A percentile compares a stretch with the other conserved stretches of the same genome.
phyloP scores from a whole-genome alignment of 2,329 filamentous ascomycete species.

The Hirsutella thompsonii region DNA sequence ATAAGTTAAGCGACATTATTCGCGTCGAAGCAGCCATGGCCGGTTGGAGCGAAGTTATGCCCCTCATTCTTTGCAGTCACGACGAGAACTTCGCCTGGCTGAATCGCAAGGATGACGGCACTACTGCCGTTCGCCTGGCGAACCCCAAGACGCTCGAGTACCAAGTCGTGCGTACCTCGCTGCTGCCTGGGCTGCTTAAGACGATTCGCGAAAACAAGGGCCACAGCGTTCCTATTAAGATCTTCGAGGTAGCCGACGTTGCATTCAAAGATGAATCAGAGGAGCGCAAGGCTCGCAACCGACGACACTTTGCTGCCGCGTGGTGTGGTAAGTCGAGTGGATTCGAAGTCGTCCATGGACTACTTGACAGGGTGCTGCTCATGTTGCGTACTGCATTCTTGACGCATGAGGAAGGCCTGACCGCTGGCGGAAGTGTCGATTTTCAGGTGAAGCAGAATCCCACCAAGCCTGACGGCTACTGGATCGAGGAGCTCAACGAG shows the following conservation, averaged over 20 bases:
- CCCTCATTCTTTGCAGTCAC: conserved; percentile 90
- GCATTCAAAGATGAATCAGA: conserved; percentile 73
- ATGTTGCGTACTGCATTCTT: conserved; percentile 83
- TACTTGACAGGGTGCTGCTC: conserved; percentile 80
- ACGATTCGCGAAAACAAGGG: conserved; percentile 89
- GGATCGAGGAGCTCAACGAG: conserved; percentile 87
- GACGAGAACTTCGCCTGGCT: conserved; percentile 97
- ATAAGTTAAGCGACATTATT: conserved; percentile 89
- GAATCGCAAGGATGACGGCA: conserved; percentile 78
- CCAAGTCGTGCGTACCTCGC: conserved; percentile 78
- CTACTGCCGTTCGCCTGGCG: conserved; percentile 68
- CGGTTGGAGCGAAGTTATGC: conserved; percentile 93
- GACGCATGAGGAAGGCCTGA: conserved; percentile 57
- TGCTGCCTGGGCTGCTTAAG: conserved; percentile 82
- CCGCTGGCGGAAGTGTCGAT: conserved; percentile 31
- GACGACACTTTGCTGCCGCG: conserved; percentile 89
- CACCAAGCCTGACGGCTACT: conserved; percentile 63
- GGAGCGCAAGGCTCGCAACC: conserved; percentile 83
- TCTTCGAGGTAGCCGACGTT: conserved; percentile 85
- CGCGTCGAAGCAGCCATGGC: conserved; percentile 83
- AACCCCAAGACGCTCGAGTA: conserved; percentile 93
- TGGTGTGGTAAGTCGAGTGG: conserved; percentile 91
- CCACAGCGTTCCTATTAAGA: conserved; percentile 76
- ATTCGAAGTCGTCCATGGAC: conserved; percentile 90
- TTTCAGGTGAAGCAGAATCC: conserved; percentile 40